Evolutionary conservation across 2,329 filamentous ascomycete species (phyloP).

Genomic region (Nothophaeocryptopus gaeumannii): DNA sequence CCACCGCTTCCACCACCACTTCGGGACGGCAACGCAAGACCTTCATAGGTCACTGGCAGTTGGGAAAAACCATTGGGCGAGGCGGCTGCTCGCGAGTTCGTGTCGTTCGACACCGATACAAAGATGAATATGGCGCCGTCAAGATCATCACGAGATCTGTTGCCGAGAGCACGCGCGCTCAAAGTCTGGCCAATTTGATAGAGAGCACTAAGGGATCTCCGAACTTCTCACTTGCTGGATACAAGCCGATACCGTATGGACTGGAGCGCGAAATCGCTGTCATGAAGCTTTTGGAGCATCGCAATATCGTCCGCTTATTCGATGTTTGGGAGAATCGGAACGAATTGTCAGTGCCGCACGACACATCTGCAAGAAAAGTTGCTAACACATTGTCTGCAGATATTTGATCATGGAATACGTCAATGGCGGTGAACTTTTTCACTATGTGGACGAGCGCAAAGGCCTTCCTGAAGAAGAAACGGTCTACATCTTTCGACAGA

Average conservation of each 20-base stretch:
- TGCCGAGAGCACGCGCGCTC: constrained; percentile 76
- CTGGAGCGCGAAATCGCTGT: constrained; percentile 95
- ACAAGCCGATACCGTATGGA: constrained; percentile 61
- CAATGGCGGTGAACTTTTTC: constrained; percentile 78
- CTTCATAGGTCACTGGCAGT: constrained; percentile 88
- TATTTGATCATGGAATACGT: constrained; percentile 95
- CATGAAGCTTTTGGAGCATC: constrained; percentile 93
- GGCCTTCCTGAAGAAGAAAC: constrained; percentile 76
- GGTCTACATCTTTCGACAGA: constrained; percentile 84
- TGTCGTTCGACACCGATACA: constrained; percentile 72
- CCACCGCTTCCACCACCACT: constrained; percentile 55
- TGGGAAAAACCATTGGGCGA: constrained; percentile 84
- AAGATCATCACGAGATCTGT: constrained; percentile 88
- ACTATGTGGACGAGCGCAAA: constrained; percentile 73
- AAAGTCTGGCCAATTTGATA: constrained; percentile 80
- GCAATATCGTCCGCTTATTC: constrained; percentile 88
- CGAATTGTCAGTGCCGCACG: constrained; percentile 70
- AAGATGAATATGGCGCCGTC: constrained; percentile 79
- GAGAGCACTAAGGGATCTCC: constrained; percentile 58
- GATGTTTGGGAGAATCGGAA: constrained; percentile 98
- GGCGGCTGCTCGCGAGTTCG: constrained; percentile 87
- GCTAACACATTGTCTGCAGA: constrained; percentile 47
- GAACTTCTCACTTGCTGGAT: constrained; percentile 22
- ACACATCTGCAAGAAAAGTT: background rate
- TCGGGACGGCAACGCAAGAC: constrained; percentile 55